Base-by-base conservation (phyloP, 306 rosid species). In the Ochetophila trinervis region DNA sequence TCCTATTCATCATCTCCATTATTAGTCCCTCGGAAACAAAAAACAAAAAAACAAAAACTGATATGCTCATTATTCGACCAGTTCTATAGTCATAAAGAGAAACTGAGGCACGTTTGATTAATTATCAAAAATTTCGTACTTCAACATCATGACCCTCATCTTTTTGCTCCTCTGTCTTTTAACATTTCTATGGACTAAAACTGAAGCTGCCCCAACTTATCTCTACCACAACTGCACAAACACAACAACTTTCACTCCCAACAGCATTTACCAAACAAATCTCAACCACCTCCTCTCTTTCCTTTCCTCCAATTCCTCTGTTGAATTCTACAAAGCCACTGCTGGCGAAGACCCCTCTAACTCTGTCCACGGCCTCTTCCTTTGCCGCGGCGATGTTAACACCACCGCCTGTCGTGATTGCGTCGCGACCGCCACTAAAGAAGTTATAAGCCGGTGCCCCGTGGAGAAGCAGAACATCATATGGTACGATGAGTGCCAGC, bases 331-430 rank as follows among this genome's bases (percentile, higher is more conserved):
- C 75, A 4, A 10, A 51, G 61, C 81, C 72, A 67, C 88, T 48
- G 42, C 37, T 4, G 40, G 13, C 16, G 21, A 4, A 22, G 63
- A 16, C 7, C 3, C n/a, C 0, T 22, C 72, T 10, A 3, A 44
- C 22, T 61, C 62, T 44, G 47, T 81, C 54, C 70, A 73, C 57
- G 89, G 89, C 16, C 69, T 64, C 22, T 81, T 81, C 70, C 85
- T 84, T 57, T 84, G 88, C 66, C 84, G 86, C 21, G 84, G 82
- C 0, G 61, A 57, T 8, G 40, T 57, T 18, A 24, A 11, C 37
- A 24, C 61, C 36, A 32, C 17, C 9, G 61, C 6, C 10, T 57
- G 61, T 13, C 15, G 32, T 0, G 59, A 54, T n/a, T 54, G 59
- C 14, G 59, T 54, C 59, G 17, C 9, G 6, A 8, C 15, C 27